These are phyloP conservation scores for Aspergillus piperis DNA, from an alignment of 2,329 filamentous ascomycete species.

Conservation along the genomic window DNA sequence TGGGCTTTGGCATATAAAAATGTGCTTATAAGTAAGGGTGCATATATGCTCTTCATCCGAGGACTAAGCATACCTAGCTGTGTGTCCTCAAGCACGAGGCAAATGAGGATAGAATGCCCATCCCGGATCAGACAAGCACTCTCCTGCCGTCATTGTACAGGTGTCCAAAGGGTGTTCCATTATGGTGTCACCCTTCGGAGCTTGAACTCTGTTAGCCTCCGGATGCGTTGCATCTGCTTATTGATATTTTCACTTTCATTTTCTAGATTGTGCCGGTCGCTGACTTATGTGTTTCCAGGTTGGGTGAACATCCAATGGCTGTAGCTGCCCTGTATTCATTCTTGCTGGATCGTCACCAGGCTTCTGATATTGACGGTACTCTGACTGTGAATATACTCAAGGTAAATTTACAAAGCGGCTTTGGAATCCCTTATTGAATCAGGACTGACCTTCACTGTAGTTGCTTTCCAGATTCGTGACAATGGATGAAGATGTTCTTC, in stretches of 20 bases:
- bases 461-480: slow-evolving; percentile 58
- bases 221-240: neutral
- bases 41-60: slow-evolving; percentile 15
- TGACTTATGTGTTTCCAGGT: slow-evolving; percentile 39
- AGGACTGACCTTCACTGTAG: slow-evolving; percentile 37
- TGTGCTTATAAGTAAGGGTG: slow-evolving; percentile 33
- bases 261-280: slow-evolving; percentile 19
- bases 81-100: slow-evolving; percentile 12
- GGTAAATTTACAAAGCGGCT: slow-evolving; percentile 34
- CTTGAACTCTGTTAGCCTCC: neutral
- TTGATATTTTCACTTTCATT: neutral
- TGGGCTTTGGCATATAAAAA: slow-evolving; percentile 28
- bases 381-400: slow-evolving; percentile 49
- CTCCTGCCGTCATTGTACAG: neutral
- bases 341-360: slow-evolving; percentile 51
- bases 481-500: slow-evolving; percentile 58
- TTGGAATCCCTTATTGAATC: neutral
- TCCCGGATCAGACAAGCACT: slow-evolving; percentile 1
- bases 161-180: neutral
- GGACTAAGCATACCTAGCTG: slow-evolving; percentile 12
- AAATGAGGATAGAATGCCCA: neutral
- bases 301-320: slow-evolving; percentile 52
- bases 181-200: neutral
- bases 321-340: slow-evolving; percentile 52
- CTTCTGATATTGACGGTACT: slow-evolving; percentile 49